A percentile compares a stretch with the other conserved stretches of the same genome.
These are phyloP conservation scores for Roridomyces roridus DNA, from an alignment of 768 basidiomycete genomes.

Conservation along the genomic window DNA sequence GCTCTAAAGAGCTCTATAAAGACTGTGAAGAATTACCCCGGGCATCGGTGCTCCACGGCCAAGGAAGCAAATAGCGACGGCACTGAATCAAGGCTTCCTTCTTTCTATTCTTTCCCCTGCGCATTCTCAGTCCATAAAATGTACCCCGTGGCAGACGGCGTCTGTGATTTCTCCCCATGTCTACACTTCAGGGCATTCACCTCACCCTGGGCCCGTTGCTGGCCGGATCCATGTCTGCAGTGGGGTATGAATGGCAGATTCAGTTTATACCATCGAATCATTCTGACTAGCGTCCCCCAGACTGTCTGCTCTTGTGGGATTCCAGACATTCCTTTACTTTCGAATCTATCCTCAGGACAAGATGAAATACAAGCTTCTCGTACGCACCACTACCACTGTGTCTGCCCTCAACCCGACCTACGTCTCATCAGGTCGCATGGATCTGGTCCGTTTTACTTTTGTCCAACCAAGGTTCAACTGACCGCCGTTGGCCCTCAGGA, in stretches of 20 bases:
- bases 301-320: conserved; percentile 8
- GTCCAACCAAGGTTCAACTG: background rate
- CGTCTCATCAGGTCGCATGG: conserved; percentile 5
- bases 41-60: too few species aligned
- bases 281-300: conserved; percentile 1
- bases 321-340: conserved; percentile 15
- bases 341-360: conserved; percentile 9
- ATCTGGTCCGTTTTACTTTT: conserved; percentile 5
- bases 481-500: conserved; percentile 2
- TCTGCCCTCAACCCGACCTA: background rate
- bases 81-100: too few species aligned
- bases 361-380: conserved; percentile 9
- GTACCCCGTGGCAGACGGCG: too few species aligned
- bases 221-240: background rate
- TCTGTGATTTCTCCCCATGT: too few species aligned
- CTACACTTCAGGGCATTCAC: background rate
- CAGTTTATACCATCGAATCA: background rate
- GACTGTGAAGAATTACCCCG: too few species aligned
- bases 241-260: conserved; percentile 1
- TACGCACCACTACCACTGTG: background rate
- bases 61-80: too few species aligned
- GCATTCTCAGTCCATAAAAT: too few species aligned
- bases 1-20: too few species aligned
- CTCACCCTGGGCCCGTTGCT: conserved; percentile 2
- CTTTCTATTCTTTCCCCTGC: too few species aligned